Evolutionary conservation across 1,284 basidiomycete genomes (phyloP).

Genomic region (Cutaneotrichosporon curvatum): DNA sequence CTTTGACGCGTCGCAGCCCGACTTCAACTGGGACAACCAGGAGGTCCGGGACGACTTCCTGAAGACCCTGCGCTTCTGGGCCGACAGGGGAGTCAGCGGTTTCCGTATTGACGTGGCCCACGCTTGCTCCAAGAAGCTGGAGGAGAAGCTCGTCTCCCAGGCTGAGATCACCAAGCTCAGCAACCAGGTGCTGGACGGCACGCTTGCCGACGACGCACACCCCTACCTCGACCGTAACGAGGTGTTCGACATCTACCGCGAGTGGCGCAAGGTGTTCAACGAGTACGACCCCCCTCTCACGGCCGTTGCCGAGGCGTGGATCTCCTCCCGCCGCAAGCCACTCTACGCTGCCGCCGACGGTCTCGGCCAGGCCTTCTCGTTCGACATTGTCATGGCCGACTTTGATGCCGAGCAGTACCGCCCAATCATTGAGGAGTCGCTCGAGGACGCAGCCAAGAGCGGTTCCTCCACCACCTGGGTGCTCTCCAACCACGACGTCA

Average conservation of each 20-base stretch:
- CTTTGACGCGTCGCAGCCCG: slow-evolving; percentile 64
- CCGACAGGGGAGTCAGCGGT: slow-evolving; percentile 64
- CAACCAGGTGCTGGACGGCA: slow-evolving; percentile 16
- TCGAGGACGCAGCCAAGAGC: slow-evolving; percentile 20
- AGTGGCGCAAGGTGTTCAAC: slow-evolving; percentile 41
- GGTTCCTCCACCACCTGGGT: slow-evolving; percentile 37
- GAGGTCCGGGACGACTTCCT: slow-evolving; percentile 58
- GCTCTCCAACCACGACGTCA: slow-evolving; percentile 37
- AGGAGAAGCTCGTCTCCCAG: slow-evolving; percentile 4
- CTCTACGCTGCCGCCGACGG: slow-evolving; percentile 30
- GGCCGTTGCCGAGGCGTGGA: slow-evolving; percentile 42
- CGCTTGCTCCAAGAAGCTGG: slow-evolving; percentile 28
- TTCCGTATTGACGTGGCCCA: slow-evolving; percentile 52
- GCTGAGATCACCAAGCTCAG: slow-evolving; percentile 13
- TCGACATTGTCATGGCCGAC: slow-evolving; percentile 36
- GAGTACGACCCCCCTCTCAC: slow-evolving; percentile 38
- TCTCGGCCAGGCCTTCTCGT: slow-evolving; percentile 40
- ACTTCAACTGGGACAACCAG: slow-evolving; percentile 69
- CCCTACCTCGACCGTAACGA: slow-evolving; percentile 33
- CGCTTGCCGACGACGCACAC: slow-evolving; percentile 19
- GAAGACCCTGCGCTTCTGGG: slow-evolving; percentile 66
- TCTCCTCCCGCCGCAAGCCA: slow-evolving; percentile 29
- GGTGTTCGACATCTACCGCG: slow-evolving; percentile 32
- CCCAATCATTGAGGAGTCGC: slow-evolving; percentile 21
- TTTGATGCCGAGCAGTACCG: slow-evolving; percentile 22